A percentile compares a stretch with the other conserved stretches of the same genome.
phyloP scores from a whole-genome alignment of 2,329 filamentous ascomycete genomes.

The Penicillium oxalicum region DNA sequence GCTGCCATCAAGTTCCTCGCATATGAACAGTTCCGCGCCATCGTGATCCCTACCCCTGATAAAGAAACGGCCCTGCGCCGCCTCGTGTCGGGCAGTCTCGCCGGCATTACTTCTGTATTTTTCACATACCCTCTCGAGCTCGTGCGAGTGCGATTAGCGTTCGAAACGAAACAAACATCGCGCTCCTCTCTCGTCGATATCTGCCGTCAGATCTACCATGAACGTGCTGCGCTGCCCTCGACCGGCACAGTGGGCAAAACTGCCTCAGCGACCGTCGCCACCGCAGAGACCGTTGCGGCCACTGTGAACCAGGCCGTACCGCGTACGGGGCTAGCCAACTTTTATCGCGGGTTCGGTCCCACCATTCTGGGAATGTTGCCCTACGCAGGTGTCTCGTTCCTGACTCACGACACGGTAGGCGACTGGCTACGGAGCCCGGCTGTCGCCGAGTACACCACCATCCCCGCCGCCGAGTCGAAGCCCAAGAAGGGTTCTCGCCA shows the following conservation, averaged over 20 bases:
- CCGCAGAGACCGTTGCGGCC: conserved; percentile 30
- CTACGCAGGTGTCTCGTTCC: conserved; percentile 91
- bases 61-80: conserved; percentile 77
- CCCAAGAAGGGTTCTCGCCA: conserved; percentile 50
- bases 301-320: conserved; percentile 51
- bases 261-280: conserved; percentile 38
- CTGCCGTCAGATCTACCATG: conserved; percentile 79
- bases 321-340: conserved; percentile 70
- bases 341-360: conserved; percentile 88
- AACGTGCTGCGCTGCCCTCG: conserved; percentile 49
- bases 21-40: conserved; percentile 86
- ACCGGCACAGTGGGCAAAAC: conserved; percentile 26
- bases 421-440: conserved; percentile 69
- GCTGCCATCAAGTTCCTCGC: conserved; percentile 96
- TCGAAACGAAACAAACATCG: conserved; percentile 75
- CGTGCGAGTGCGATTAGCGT: conserved; percentile 84
- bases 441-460: conserved; percentile 67
- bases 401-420: conserved; percentile 85
- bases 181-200: conserved; percentile 68
- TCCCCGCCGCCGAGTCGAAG: conserved; percentile 53
- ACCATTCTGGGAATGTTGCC: conserved; percentile 93
- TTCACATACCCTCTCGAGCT: conserved; percentile 95
- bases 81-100: conserved; percentile 40
- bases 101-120: conserved; percentile 83
- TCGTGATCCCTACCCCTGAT: conserved; percentile 63